Evolutionary conservation across 352 stramenopile genomes (phyloP).

Genomic region (Globisporangium nagaii): DNA sequence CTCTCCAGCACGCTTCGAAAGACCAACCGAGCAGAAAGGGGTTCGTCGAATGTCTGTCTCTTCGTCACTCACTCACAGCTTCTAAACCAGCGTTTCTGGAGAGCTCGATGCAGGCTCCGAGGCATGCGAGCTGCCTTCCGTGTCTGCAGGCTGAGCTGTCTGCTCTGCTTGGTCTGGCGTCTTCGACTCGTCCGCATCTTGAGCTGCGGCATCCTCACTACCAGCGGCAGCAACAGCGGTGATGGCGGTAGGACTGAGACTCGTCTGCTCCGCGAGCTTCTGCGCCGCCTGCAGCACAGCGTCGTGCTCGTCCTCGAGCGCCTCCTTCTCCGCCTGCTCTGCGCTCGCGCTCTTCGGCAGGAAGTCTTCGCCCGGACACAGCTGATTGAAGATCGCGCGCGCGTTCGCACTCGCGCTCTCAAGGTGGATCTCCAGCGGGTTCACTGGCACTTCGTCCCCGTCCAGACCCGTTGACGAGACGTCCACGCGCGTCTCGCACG

Average conservation of each 20-base stretch:
- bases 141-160: background rate
- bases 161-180: background rate
- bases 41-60: background rate
- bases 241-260: too few relatives aligned
- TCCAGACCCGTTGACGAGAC: too few relatives aligned
- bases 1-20: too few relatives aligned
- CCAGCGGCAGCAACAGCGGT: too few relatives aligned
- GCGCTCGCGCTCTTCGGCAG: constrained; percentile 56
- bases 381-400: constrained; percentile 45
- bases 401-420: constrained; percentile 59
- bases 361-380: constrained; percentile 58
- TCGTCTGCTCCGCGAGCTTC: constrained; percentile 24
- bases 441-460: background rate
- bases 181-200: too few relatives aligned
- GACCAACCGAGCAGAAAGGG: background rate
- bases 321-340: constrained; percentile 48
- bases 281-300: constrained; percentile 55
- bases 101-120: background rate
- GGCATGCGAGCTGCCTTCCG: background rate
- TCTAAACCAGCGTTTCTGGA: background rate
- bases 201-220: too few relatives aligned
- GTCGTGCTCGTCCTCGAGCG: constrained; percentile 53
- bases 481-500: constrained; percentile 37
- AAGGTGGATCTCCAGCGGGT: constrained; percentile 53
- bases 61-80: too few relatives aligned